A percentile compares a stretch with the other conserved stretches of the same genome.
Evolutionary conservation across 2,329 filamentous ascomycete species (phyloP).

Genomic region (Fusarium albidum): DNA sequence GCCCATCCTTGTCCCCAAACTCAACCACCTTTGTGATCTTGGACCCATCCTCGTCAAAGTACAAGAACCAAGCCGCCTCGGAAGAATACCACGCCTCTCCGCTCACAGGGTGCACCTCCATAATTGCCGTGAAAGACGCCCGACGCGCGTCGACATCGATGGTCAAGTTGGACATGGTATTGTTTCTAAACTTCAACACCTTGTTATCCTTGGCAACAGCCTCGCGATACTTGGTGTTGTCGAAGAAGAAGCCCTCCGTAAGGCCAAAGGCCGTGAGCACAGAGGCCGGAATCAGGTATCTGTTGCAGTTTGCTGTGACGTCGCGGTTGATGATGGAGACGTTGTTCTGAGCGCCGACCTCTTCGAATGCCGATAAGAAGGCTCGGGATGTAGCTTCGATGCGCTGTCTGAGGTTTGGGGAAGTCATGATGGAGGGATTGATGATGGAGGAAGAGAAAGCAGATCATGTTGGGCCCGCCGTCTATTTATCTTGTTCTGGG

Average conservation of each 20-base stretch:
- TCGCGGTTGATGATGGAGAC: conserved; percentile 12
- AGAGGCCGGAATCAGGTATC: conserved; percentile 16
- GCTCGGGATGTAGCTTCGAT: conserved; percentile 12
- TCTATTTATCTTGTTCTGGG: too few relatives aligned
- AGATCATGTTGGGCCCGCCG: too few relatives aligned
- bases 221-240: conserved; percentile 13
- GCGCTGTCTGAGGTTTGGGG: conserved; percentile 2
- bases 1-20: conserved; percentile 23
- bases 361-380: conserved; percentile 15
- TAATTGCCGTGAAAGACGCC: conserved; percentile 10
- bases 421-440: too few relatives aligned
- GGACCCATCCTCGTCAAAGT: conserved; percentile 13
- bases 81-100: conserved; percentile 6
- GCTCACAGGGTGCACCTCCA: conserved; percentile 1
- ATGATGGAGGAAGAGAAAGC: too few relatives aligned
- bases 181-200: conserved; percentile 2
- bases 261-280: not conserved
- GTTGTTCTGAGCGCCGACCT: conserved; percentile 11
- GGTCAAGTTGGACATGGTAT: conserved; percentile 3
- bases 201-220: conserved; percentile 13
- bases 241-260: conserved; percentile 9
- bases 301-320: conserved; percentile 1
- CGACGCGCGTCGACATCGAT: conserved; percentile 16
- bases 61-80: conserved; percentile 24
- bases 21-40: conserved; percentile 23